phyloP scores from a whole-genome alignment of 192 early-diverging fungal species.

The Linnemannia schmuckeri region DNA sequence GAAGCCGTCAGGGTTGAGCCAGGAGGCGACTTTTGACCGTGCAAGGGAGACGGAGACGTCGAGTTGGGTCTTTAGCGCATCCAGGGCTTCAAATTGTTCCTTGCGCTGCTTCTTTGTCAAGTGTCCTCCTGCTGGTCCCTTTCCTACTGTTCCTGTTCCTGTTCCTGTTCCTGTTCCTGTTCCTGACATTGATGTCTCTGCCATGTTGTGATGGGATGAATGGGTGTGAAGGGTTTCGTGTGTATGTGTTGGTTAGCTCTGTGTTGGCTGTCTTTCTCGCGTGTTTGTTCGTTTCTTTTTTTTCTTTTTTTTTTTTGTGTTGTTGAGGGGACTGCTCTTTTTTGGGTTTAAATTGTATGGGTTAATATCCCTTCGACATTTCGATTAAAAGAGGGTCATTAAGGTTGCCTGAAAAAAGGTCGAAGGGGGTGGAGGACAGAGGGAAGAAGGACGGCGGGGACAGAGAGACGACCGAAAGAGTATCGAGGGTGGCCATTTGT shows the following conservation, averaged over 20 bases:
- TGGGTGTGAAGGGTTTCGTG: neutral
- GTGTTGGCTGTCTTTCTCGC: neutral
- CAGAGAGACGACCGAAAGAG: too few relatives aligned
- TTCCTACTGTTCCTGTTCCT: neutral
- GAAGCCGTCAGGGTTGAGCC: conserved; percentile 58
- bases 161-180: conserved; percentile 9
- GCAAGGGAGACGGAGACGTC: conserved; percentile 63
- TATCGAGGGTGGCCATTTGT: too few relatives aligned
- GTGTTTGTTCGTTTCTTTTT: too few relatives aligned
- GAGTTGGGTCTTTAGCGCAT: conserved; percentile 65
- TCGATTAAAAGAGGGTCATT: too few relatives aligned
- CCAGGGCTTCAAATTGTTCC: conserved; percentile 57
- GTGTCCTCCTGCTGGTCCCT: conserved; percentile 27
- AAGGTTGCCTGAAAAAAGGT: too few relatives aligned
- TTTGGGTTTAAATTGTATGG: too few relatives aligned
- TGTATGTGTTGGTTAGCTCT: neutral
- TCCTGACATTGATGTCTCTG: conserved; percentile 6
- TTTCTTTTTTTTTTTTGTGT: too few relatives aligned
- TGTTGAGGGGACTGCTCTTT: too few relatives aligned
- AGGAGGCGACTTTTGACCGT: conserved; percentile 60
- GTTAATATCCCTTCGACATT: too few relatives aligned
- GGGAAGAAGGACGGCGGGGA: too few relatives aligned
- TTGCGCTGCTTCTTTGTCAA: conserved; percentile 58
- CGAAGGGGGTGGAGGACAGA: too few relatives aligned
- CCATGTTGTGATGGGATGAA: neutral